A percentile compares a stretch with the other conserved stretches of the same genome.
Conservation (phyloP, 169 alveolate genomes). For the Amoebophrya sp. region DNA sequence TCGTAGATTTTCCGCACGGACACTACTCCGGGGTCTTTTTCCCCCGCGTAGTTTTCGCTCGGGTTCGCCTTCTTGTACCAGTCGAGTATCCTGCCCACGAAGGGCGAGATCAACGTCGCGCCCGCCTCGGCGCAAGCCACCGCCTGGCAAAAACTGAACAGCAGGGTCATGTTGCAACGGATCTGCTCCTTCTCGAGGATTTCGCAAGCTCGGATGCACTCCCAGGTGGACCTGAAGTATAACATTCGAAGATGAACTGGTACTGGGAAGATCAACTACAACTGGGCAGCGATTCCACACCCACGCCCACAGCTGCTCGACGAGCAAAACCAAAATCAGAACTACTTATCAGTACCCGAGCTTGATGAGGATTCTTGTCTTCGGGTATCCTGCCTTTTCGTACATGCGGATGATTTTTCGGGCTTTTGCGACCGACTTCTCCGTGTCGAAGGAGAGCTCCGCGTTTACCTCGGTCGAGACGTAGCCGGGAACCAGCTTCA, state of each 20-base stretch:
- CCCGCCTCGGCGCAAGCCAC: constrained; percentile 69
- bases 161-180: constrained; percentile 57
- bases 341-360: no score
- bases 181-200: constrained; percentile 50
- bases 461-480: constrained; percentile 70
- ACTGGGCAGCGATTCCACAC: no score
- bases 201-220: constrained; percentile 64
- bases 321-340: no score
- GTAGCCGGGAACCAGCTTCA: constrained; percentile 56
- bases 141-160: constrained; percentile 51
- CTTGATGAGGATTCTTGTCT: constrained; percentile 53
- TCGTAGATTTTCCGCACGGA: constrained; percentile 47
- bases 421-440: constrained; percentile 27
- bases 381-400: constrained; percentile 45
- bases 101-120: constrained; percentile 59
- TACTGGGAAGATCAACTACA: no score
- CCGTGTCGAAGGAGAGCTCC: constrained; percentile 49
- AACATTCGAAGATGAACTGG: neutral
- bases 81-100: constrained; percentile 68
- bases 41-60: constrained; percentile 26
- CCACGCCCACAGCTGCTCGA: no score
- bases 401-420: constrained; percentile 39
- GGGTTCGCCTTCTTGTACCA: constrained; percentile 46
- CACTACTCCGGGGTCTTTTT: constrained; percentile 62
- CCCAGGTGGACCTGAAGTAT: constrained; percentile 60